phyloP scores from a whole-genome alignment of 345 rosid genomes.

The Geranium rotundifolium region DNA sequence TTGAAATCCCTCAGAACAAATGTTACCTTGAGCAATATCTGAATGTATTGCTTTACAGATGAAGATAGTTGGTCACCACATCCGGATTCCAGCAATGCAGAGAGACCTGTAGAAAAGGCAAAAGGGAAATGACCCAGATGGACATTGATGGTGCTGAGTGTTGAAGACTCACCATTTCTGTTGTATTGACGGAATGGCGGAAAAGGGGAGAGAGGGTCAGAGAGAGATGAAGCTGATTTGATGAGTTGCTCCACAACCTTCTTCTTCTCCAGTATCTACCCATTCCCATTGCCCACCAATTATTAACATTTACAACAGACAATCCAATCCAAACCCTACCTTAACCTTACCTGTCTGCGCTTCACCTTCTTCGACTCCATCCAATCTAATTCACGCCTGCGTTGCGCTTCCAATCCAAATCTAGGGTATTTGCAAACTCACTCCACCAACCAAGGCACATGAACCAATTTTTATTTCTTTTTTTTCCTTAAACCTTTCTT shows the following conservation, averaged over 20 bases:
- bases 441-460: no score
- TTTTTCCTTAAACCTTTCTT: no score
- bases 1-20: slow-evolving; percentile 1
- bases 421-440: no score
- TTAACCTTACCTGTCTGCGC: no score
- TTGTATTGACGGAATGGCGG: slow-evolving; percentile 39
- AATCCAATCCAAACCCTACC: no score
- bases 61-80: slow-evolving; percentile 59
- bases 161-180: slow-evolving; percentile 33
- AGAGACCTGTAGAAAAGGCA: slow-evolving; percentile 32
- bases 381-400: no score
- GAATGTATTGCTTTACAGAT: slow-evolving; percentile 39
- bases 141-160: background rate
- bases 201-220: slow-evolving; percentile 58
- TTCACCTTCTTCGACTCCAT: no score
- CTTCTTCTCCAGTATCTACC: slow-evolving; percentile 58
- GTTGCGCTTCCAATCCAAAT: no score
- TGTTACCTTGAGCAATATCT: slow-evolving; percentile 49
- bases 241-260: slow-evolving; percentile 44
- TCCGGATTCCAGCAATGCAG: slow-evolving; percentile 47
- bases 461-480: no score
- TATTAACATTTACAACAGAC: no score
- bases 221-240: slow-evolving; percentile 44
- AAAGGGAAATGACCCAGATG: background rate
- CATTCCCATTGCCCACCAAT: no score